Evolutionary conservation across 1,284 basidiomycete species (phyloP), one percentile per base, ranked within the genome.

Genomic region (Ganoderma resinaceum): DNA sequence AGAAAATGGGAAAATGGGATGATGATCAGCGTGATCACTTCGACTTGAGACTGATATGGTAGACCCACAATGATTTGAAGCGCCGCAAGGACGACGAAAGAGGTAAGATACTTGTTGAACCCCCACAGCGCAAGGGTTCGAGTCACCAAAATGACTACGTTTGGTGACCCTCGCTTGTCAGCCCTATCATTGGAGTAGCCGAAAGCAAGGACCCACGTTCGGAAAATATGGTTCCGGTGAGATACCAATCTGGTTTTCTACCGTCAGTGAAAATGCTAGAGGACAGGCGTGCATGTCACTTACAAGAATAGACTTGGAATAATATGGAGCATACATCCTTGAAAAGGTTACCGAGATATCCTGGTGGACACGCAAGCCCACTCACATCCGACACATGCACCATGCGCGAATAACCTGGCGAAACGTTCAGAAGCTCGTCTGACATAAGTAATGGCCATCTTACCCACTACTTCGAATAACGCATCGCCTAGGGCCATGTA

Each of bases 101-200:
- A 18, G n/a, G 58, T 35, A 1, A 40, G 14, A 26, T 35, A 40
- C 35, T 59, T 59, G 37, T 59, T 38, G 58, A 59, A 59, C 9
- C 38, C 35, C 58, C 58, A 59, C 7, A 59, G 38, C 6, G 58
- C 58, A 35, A 59, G 33, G 4, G 58, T 59, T 59, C 58, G 20
- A 8, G n/a, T 40, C 29, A 59, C 14, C 7, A 59, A 23, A 20
- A 59, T 59, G 11, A 35, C 58, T 59, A 26, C 33, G 26, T n/a
- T 37, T 7, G 6, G 31, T 14, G 20, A 6, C 2, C 12, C 4
- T 37, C 11, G 35, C 14, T 23, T 23, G 57, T 37, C 11, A 38
- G 46, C 4, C 57, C 12, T 59, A n/a, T 35, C 31, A 3, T 37
- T 9, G 11, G 57, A 35, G 1, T 12, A 0, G 18, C 23, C 3